These are phyloP conservation scores for Heliocybe sulcata DNA, from an alignment of 1,284 basidiomycete genomes.

Conservation along the genomic window DNA sequence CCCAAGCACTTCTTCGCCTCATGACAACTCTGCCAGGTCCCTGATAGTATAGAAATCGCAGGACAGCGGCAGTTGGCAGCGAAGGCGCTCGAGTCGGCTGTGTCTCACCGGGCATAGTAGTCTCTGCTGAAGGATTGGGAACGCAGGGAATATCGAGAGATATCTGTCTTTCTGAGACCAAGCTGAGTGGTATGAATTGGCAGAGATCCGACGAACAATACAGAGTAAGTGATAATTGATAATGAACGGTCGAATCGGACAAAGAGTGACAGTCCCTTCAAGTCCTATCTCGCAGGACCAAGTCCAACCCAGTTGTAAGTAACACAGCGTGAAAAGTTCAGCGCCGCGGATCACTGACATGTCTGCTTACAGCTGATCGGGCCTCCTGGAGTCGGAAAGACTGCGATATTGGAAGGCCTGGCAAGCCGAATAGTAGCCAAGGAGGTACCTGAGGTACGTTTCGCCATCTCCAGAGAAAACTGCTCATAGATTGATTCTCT, in stretches of 20 bases:
- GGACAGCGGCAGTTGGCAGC: neutral
- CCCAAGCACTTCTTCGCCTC: neutral
- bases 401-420: slow-evolving; percentile 88
- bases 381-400: slow-evolving; percentile 85
- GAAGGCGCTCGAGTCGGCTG: neutral
- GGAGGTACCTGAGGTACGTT: slow-evolving; percentile 82
- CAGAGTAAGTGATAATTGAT: slow-evolving; percentile 56
- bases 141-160: neutral
- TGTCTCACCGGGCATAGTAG: neutral
- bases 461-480: neutral
- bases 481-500: neutral
- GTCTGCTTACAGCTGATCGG: slow-evolving; percentile 51
- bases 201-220: slow-evolving; percentile 85
- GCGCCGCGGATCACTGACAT: slow-evolving; percentile 1
- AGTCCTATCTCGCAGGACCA: slow-evolving; percentile 78
- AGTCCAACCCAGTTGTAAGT: slow-evolving; percentile 81
- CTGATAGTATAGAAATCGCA: neutral
- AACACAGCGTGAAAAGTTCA: neutral
- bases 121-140: neutral
- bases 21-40: neutral
- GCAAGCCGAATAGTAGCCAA: slow-evolving; percentile 84
- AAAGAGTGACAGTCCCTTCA: neutral
- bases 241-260: neutral
- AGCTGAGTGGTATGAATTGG: slow-evolving; percentile 8
- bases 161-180: neutral